Conservation (phyloP, 805 yeast genomes). For the Yarrowia porcina region DNA sequence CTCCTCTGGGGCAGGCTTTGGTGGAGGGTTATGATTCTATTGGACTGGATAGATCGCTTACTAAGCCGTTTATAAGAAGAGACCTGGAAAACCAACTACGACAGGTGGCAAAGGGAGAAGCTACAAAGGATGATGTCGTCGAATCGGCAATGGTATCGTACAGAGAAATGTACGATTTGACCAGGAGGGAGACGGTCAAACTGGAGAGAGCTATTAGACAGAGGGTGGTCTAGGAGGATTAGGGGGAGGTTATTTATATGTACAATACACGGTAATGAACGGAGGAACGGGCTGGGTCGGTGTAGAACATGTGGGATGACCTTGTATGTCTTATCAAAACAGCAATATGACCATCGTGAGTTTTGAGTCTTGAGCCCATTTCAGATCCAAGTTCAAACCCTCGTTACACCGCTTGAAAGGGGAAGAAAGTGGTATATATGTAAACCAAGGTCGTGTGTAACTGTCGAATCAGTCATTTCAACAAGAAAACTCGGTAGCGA, state of each 20-base stretch:
- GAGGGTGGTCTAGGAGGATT: too few species aligned
- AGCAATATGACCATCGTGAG: too few species aligned
- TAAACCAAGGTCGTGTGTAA: too few species aligned
- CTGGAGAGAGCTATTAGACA: neutral
- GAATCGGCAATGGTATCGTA: neutral
- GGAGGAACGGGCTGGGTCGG: too few species aligned
- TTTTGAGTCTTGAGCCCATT: too few species aligned
- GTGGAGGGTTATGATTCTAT: conserved; percentile 84
- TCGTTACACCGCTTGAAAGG: neutral
- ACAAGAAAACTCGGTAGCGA: too few species aligned
- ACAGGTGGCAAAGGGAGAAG: conserved; percentile 64
- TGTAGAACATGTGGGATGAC: too few species aligned
- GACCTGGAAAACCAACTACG: conserved; percentile 66
- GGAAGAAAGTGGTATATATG: too few species aligned
- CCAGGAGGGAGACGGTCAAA: neutral
- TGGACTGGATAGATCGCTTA: conserved; percentile 69
- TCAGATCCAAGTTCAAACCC: neutral
- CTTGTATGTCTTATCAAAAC: too few species aligned
- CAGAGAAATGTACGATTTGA: conserved; percentile 11
- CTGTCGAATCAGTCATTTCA: too few species aligned
- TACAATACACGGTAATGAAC: too few species aligned
- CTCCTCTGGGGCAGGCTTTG: conserved; percentile 77
- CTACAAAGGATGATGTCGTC: conserved; percentile 53
- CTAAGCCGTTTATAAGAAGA: conserved; percentile 84
- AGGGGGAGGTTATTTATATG: too few species aligned